Conservation (phyloP, 2,329 filamentous ascomycete species). For the Parastagonospora nodorum region DNA sequence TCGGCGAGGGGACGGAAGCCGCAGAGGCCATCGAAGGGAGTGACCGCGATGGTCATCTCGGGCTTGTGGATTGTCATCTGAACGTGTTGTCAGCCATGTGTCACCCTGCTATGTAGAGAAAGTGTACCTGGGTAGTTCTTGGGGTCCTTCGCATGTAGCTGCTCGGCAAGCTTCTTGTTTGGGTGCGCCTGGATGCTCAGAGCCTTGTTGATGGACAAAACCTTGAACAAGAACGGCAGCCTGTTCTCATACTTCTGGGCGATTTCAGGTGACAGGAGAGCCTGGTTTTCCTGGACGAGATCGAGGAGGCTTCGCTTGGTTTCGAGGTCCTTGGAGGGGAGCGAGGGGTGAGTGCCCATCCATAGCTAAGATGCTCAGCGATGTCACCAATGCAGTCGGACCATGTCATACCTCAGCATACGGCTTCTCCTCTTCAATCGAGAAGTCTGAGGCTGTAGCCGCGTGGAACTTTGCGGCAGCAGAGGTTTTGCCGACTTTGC, state of each 20-base stretch:
- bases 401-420: slow-evolving; percentile 77
- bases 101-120: neutral
- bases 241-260: slow-evolving; percentile 76
- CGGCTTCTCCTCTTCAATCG: slow-evolving; percentile 82
- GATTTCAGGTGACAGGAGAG: slow-evolving; percentile 76
- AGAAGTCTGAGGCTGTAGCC: slow-evolving; percentile 78
- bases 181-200: slow-evolving; percentile 97
- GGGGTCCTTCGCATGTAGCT: slow-evolving; percentile 81
- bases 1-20: slow-evolving; percentile 89
- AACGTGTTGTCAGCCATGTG: slow-evolving; percentile 12
- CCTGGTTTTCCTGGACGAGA: slow-evolving; percentile 83
- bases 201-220: slow-evolving; percentile 93
- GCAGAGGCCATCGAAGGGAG: slow-evolving; percentile 92
- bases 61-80: slow-evolving; percentile 97
- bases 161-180: slow-evolving; percentile 91
- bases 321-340: slow-evolving; percentile 85
- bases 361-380: slow-evolving; percentile 70
- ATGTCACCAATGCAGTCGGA: neutral
- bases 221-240: slow-evolving; percentile 96
- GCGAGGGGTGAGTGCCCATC: slow-evolving; percentile 98
- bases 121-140: slow-evolving; percentile 80
- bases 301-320: slow-evolving; percentile 87
- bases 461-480: slow-evolving; percentile 89
- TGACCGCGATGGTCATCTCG: slow-evolving; percentile 98
- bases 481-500: slow-evolving; percentile 86